A percentile compares a stretch with the other conserved stretches of the same genome.
Conservation (phyloP, 768 basidiomycete genomes). For the Russula olivacea region DNA sequence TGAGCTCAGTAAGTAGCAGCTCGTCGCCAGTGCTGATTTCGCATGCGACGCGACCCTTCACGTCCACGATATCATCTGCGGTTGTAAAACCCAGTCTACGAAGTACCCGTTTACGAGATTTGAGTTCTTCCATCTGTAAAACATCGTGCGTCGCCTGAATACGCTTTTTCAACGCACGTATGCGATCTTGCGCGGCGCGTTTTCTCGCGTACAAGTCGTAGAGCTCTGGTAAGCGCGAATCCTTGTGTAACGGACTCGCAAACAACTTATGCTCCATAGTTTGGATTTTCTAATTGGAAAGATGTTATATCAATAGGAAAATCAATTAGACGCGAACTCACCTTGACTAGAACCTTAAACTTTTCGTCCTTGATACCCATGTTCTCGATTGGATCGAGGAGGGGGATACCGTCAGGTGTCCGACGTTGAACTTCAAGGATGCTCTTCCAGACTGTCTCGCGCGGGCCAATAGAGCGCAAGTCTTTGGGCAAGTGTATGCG, state of each 20-base stretch:
- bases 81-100: conserved; percentile 88
- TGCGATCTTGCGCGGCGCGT: conserved; percentile 58
- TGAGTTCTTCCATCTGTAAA: conserved; percentile 93
- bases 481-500: conserved; percentile 90
- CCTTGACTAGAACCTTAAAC: conserved; percentile 82
- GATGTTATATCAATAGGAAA: background rate
- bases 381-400: conserved; percentile 88
- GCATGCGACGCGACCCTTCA: conserved; percentile 97
- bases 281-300: conserved; percentile 69
- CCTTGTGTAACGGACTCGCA: conserved; percentile 69
- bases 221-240: conserved; percentile 69
- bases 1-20: conserved; percentile 88
- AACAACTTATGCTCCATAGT: conserved; percentile 83
- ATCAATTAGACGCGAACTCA: conserved; percentile 30
- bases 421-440: conserved; percentile 86
- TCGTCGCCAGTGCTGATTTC: conserved; percentile 98
- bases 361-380: conserved; percentile 96
- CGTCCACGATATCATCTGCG: conserved; percentile 86
- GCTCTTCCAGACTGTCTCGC: conserved; percentile 86
- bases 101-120: conserved; percentile 89
- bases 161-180: conserved; percentile 75
- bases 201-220: conserved; percentile 80
- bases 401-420: conserved; percentile 79
- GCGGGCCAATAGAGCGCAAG: conserved; percentile 62
- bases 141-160: conserved; percentile 90